These are phyloP conservation scores for Diaporthe sp. DNA, from an alignment of 2,329 filamentous ascomycete genomes.

Conservation along the genomic window DNA sequence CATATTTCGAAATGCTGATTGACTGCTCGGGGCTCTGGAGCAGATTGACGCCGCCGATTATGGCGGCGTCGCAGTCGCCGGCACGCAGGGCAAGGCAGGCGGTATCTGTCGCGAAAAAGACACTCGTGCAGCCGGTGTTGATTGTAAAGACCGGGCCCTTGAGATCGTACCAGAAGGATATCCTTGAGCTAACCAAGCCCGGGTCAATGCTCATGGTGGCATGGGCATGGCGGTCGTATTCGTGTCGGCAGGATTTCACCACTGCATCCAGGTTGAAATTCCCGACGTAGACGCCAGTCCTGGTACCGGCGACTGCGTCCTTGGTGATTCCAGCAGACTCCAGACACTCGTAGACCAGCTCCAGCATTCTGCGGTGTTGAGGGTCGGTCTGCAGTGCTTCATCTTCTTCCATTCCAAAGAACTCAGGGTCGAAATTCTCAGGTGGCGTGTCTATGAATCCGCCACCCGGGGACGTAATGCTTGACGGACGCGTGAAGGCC, in stretches of 20 bases:
- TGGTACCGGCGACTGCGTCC: not conserved
- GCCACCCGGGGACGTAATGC: not conserved
- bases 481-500: not conserved
- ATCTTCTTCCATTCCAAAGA: not conserved
- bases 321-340: not conserved
- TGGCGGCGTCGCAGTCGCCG: constrained; percentile 47
- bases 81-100: constrained; percentile 48
- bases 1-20: constrained; percentile 42
- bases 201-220: constrained; percentile 1
- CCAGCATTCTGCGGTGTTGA: not conserved
- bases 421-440: not conserved
- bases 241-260: not conserved
- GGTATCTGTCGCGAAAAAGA: constrained; percentile 49
- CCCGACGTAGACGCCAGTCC: not conserved
- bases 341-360: not conserved
- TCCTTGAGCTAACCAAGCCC: not conserved
- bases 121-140: constrained; percentile 48
- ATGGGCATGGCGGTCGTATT: not conserved
- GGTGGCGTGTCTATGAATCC: not conserved
- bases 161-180: not conserved
- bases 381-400: not conserved
- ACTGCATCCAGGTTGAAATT: not conserved
- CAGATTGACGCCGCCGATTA: constrained; percentile 46
- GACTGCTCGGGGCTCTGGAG: constrained; percentile 46
- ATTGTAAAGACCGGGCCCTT: not conserved